Evolutionary conservation across 2,329 filamentous ascomycete genomes (phyloP), one percentile per base, ranked within the genome.

Genomic region (Rachicladosporium sp.): DNA sequence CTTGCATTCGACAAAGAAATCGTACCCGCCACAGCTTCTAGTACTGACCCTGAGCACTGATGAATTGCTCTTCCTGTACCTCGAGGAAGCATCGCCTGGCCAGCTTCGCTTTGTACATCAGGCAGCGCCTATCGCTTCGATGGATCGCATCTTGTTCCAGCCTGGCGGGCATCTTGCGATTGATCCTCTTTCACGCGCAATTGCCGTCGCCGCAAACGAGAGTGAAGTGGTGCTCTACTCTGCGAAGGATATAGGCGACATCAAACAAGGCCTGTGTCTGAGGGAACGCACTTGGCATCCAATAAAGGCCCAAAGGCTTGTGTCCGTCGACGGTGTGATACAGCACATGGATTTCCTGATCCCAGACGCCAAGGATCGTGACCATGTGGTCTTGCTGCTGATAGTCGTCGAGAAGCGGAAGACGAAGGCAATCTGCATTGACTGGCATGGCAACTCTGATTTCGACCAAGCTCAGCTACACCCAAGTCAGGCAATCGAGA

Each of bases 271-370:
- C 64, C 54, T 80, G 69, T 52, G 55, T 31, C 35, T 48, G 47
- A 52, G 30, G 53, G 56, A 27, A 59, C 64, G n/a, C 53, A 62
- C 46, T 58, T 83, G 42, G 59, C 67, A 50, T 7, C 82, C 81
- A 2, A 71, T 93, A 41, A 68, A 68, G 37, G 62, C 68, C 45
- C 70, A 74, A 60, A 52, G 61, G 31, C 50, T 53, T 2, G 43
- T 62, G 21, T 41, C 52, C 7, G 66, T 86, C 6, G 72, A 78
- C 6, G 87, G 84, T 1, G 69, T 79, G n/a, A 84, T 96, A 40
- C 70, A 89, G 50, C 82, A 85, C 50, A 79, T 95, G 69, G 82
- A 87, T 13, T 98, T 96, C 47, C 68, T 98, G 2, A 76, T 82
- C 43, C 83, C 87, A 6, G 69, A 70, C 7, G 61, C 71, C 1